Evolutionary conservation across 139 green algal species (phyloP).

Genomic region (Nannochloris sp.): DNA sequence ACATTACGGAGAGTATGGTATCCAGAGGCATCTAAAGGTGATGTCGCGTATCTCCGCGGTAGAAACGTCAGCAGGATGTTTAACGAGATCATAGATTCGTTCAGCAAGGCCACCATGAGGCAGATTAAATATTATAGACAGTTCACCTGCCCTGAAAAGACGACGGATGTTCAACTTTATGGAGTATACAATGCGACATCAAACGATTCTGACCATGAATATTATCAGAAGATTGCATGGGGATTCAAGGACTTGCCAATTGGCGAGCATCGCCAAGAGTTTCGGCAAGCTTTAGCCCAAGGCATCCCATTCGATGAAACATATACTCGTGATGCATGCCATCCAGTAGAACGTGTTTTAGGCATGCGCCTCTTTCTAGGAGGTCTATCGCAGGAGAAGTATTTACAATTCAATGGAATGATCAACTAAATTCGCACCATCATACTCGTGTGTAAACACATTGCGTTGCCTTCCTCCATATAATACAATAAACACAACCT

Average conservation of each 20-base stretch:
- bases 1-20: slow-evolving; percentile 14
- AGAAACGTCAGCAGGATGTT: slow-evolving; percentile 4
- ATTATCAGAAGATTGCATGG: slow-evolving; percentile 5
- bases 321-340: not conserved
- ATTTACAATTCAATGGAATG: slow-evolving; percentile 2
- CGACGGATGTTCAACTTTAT: slow-evolving; percentile 7
- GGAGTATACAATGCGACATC: slow-evolving; percentile 1
- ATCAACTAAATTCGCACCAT: not conserved
- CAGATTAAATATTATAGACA: slow-evolving; percentile 8
- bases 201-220: not conserved
- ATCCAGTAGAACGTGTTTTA: slow-evolving; percentile 10
- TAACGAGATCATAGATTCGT: slow-evolving; percentile 1
- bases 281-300: not conserved
- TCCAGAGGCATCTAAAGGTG: not conserved
- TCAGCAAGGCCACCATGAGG: not conserved
- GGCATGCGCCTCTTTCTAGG: slow-evolving; percentile 25
- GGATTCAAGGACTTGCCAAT: not conserved
- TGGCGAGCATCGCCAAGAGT: not conserved
- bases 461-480: not conserved
- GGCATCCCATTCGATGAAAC: not conserved
- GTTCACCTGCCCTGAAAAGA: not conserved
- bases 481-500: slow-evolving; percentile 13
- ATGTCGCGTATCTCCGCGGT: slow-evolving; percentile 7
- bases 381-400: slow-evolving; percentile 3
- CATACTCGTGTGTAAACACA: too few species aligned